Conservation (phyloP, 768 basidiomycete species). For the Tylopilus balloui region DNA sequence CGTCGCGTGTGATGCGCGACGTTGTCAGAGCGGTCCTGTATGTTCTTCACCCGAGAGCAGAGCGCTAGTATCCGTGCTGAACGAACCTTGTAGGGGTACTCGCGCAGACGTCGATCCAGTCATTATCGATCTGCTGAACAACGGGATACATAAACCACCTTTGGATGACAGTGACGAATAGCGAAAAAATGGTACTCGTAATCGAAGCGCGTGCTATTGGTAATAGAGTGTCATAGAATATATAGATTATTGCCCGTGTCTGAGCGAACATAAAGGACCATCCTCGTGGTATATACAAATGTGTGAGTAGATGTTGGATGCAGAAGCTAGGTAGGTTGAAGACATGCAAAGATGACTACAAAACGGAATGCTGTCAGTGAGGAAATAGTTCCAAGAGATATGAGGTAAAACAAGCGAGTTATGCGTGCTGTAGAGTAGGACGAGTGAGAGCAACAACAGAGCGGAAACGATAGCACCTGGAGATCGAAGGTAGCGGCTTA, state of each 20-base stretch:
- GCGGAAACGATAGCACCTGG: slow-evolving; percentile 16
- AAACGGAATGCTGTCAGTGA: slow-evolving; percentile 21
- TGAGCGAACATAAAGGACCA: slow-evolving; percentile 19
- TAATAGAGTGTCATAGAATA: slow-evolving; percentile 26
- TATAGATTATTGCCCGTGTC: slow-evolving; percentile 28
- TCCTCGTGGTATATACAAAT: slow-evolving; percentile 27
- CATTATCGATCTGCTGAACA: slow-evolving; percentile 48
- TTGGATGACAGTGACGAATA: slow-evolving; percentile 32
- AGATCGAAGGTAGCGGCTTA: slow-evolving; percentile 2
- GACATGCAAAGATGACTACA: slow-evolving; percentile 23
- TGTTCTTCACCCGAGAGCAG: slow-evolving; percentile 26
- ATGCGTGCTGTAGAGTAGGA: slow-evolving; percentile 25
- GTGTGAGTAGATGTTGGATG: slow-evolving; percentile 22
- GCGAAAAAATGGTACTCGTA: slow-evolving; percentile 6
- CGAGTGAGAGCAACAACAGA: slow-evolving; percentile 20
- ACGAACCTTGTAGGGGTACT: slow-evolving; percentile 39
- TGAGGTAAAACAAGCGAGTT: slow-evolving; percentile 13
- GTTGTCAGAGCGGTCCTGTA: slow-evolving; percentile 60
- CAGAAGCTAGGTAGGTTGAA: slow-evolving; percentile 13
- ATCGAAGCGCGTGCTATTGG: slow-evolving; percentile 6
- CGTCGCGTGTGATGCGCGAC: slow-evolving; percentile 67
- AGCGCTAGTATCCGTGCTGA: not conserved
- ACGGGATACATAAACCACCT: slow-evolving; percentile 54
- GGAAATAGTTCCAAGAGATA: slow-evolving; percentile 14
- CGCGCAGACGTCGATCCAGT: slow-evolving; percentile 41